Evolutionary conservation across 2,329 filamentous ascomycete species (phyloP).

Genomic region (Bretziella fagacearum): DNA sequence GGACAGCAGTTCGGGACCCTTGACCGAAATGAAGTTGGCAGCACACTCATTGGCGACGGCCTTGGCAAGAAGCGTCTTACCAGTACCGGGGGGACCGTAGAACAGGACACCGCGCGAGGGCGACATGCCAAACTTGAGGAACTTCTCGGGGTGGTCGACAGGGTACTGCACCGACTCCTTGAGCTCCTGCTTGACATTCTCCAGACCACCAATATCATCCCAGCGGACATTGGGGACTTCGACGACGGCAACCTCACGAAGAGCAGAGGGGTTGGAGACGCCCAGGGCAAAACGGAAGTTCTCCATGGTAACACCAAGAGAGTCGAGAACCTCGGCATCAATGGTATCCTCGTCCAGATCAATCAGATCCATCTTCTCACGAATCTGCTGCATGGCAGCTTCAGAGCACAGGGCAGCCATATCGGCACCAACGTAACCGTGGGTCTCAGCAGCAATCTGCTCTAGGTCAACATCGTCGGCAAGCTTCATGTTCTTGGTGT

Average conservation of each 20-base stretch:
- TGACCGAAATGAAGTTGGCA: slow-evolving; percentile 99
- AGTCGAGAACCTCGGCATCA: slow-evolving; percentile 94
- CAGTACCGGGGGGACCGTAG: slow-evolving; percentile 97
- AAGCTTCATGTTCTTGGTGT: slow-evolving; percentile 99
- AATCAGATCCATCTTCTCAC: slow-evolving; percentile 99
- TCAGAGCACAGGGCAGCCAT: slow-evolving; percentile 96
- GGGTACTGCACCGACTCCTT: slow-evolving; percentile 98
- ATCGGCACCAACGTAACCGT: slow-evolving; percentile 98
- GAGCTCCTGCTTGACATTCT: slow-evolving; percentile 97
- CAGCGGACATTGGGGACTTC: slow-evolving; percentile 98
- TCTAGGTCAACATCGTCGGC: slow-evolving; percentile 92
- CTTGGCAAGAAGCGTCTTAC: slow-evolving; percentile 99
- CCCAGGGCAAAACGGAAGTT: slow-evolving; percentile 99
- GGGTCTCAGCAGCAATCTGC: slow-evolving; percentile 90
- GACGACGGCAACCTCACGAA: slow-evolving; percentile 96
- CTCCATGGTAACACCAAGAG: slow-evolving; percentile 96
- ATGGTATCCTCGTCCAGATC: slow-evolving; percentile 98
- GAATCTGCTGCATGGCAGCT: slow-evolving; percentile 99
- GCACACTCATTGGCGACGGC: slow-evolving; percentile 98
- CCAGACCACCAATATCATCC: slow-evolving; percentile 98
- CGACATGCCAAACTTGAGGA: slow-evolving; percentile 98
- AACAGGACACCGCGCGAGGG: slow-evolving; percentile 97
- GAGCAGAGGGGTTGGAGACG: slow-evolving; percentile 94
- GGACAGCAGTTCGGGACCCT: slow-evolving; percentile 92
- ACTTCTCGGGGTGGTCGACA: slow-evolving; percentile 97